Conservation (phyloP, 2,329 filamentous ascomycete genomes). For the Aureobasidium sp. region DNA sequence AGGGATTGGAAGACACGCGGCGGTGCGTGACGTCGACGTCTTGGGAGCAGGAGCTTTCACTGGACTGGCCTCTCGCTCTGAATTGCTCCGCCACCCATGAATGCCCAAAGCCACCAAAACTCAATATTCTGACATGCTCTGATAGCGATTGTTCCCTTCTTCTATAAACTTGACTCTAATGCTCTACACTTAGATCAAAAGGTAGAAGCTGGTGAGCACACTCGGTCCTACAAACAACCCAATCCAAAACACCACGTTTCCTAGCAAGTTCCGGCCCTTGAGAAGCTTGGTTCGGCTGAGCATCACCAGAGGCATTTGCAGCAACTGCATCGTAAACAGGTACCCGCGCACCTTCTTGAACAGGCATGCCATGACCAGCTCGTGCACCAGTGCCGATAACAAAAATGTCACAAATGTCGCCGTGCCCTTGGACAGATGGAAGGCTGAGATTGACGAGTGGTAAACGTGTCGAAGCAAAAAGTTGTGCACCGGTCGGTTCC, state of each 20-base stretch:
- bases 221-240: conserved; percentile 71
- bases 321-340: conserved; percentile 63
- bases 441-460: conserved; percentile 64
- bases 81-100: background rate
- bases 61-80: background rate
- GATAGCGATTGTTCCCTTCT: background rate
- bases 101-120: background rate
- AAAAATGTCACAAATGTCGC: conserved; percentile 71
- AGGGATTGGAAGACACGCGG: background rate
- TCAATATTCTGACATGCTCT: background rate
- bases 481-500: conserved; percentile 73
- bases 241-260: conserved; percentile 70
- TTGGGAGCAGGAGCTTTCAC: background rate
- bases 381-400: conserved; percentile 61
- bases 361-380: conserved; percentile 71
- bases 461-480: conserved; percentile 74
- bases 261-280: conserved; percentile 52
- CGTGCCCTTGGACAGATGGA: conserved; percentile 59
- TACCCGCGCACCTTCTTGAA: conserved; percentile 72
- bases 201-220: conserved; percentile 45
- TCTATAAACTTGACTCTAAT: background rate
- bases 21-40: conserved; percentile 4
- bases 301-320: conserved; percentile 60
- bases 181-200: conserved; percentile 31
- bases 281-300: conserved; percentile 60